Evolutionary conservation across 768 basidiomycete species (phyloP), one percentile per base, ranked within the genome.

Genomic region (Rhizopogon rudus): DNA sequence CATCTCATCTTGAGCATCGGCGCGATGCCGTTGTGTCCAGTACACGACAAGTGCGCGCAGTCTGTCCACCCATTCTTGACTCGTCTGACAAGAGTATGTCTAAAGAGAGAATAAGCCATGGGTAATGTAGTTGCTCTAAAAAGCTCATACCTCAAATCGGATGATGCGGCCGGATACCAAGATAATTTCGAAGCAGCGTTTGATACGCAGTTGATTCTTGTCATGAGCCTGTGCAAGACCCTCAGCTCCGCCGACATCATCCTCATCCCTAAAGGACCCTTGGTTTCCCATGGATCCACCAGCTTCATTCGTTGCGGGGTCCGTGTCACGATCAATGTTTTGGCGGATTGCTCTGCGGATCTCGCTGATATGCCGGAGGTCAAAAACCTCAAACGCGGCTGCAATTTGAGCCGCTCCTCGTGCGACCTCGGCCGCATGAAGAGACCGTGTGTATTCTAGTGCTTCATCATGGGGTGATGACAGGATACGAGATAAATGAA

Each of bases 61-160:
- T 40, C 85, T 79, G 49, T 82, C 78, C 48, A 97, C 83, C 96
- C 95, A 98, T 65, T 98, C 93, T 49, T 85, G 65, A 0, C 90
- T 89, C 44, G 86, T 76, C 33, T 66, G 73, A 53, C 81, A 74
- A 22, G 85, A 84, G 73, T 87, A 74, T 39, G 84, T 77, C 91
- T 94, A 57, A 42, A 29, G 25, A 40, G 17, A 41, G 39, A 46
- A 25, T 52, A 33, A 45, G 51, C 50, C 33, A 53, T 51, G 25
- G 31, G 46, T 29, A 31, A n/a, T 39, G 8, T 17, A 37, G 28
- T 20, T 20, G 16, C 20, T 39, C 31, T 6, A 54, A 52, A 25
- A 8, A 14, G 29, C 8, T 60, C 79, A 57, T 60, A 93, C 93
- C 81, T 98, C 93, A 52, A 92, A 91, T 16, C 87, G 76, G 51